Percentiles rank a stretch among this genome's conserved stretches.
These are phyloP conservation scores for Ogataea ganodermae DNA, from an alignment of 805 yeast genomes.

Conservation along the genomic window DNA sequence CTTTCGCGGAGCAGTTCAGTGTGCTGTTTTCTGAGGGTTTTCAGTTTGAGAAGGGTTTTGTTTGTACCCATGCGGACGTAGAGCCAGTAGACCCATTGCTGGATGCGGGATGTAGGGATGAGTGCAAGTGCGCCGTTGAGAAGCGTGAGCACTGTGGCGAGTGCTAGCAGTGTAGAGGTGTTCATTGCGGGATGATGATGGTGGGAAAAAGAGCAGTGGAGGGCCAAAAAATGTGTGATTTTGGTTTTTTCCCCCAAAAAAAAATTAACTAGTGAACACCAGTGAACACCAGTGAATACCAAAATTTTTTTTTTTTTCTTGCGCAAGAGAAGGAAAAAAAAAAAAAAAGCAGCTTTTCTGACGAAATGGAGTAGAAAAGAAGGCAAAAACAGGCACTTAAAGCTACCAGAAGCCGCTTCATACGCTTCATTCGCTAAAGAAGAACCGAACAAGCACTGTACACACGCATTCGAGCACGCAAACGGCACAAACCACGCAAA, in stretches of 20 bases:
- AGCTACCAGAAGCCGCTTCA: neutral
- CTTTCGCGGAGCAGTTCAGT: slow-evolving; percentile 52
- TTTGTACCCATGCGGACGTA: slow-evolving; percentile 25
- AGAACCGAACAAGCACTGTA: neutral
- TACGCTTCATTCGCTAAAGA: neutral
- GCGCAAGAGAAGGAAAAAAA: neutral
- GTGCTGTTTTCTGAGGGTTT: slow-evolving; percentile 45
- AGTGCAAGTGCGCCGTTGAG: slow-evolving; percentile 45
- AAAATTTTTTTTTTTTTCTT: neutral
- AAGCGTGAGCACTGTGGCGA: slow-evolving; percentile 39
- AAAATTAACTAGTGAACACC: too few species aligned
- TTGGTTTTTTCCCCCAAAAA: too few species aligned
- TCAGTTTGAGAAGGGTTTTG: slow-evolving; percentile 32
- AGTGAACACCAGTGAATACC: too few species aligned
- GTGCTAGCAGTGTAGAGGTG: slow-evolving; percentile 34
- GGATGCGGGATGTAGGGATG: slow-evolving; percentile 27
- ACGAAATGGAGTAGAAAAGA: neutral
- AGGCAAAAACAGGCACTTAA: neutral
- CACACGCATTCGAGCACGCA: neutral
- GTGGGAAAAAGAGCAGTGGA: too few species aligned
- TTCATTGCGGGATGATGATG: slow-evolving; percentile 13
- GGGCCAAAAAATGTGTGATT: neutral
- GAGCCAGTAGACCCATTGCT: slow-evolving; percentile 14
- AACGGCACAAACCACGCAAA: neutral
- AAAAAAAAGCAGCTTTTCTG: neutral